phyloP scores from a whole-genome alignment of 306 rosid genomes.

The Cicer chorassanicum region DNA sequence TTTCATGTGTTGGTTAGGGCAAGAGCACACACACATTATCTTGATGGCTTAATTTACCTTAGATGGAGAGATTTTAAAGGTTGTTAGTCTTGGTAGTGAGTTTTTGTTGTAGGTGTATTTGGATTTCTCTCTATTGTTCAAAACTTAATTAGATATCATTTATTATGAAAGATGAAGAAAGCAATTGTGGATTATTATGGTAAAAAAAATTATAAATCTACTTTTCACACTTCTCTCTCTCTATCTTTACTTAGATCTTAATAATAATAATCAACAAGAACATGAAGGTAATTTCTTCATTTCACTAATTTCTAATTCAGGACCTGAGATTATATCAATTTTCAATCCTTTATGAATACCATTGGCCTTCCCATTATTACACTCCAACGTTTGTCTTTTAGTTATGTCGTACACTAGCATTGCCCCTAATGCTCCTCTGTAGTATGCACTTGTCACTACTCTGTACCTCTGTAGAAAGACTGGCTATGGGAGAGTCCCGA shows the following conservation, averaged over 20 bases:
- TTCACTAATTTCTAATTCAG: conserved; percentile 70
- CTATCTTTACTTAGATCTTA: neutral
- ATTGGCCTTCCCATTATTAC: conserved; percentile 4
- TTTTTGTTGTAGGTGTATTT: too few species aligned
- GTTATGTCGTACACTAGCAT: conserved; percentile 91
- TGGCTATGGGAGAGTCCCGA: conserved; percentile 76
- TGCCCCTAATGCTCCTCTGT: conserved; percentile 90
- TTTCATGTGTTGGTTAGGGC: too few species aligned
- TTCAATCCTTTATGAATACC: conserved; percentile 52
- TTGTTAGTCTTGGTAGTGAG: too few species aligned
- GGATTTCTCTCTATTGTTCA: too few species aligned
- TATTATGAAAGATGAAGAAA: too few species aligned
- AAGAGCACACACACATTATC: too few species aligned
- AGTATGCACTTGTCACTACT: conserved; percentile 91
- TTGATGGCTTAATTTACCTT: too few species aligned
- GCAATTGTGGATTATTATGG: too few species aligned
- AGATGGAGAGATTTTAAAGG: too few species aligned
- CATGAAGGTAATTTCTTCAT: conserved; percentile 70
- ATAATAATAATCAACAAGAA: conserved; percentile 56
- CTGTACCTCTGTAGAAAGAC: conserved; percentile 67
- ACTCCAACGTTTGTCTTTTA: conserved; percentile 63
- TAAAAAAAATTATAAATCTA: neutral
- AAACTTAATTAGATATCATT: too few species aligned
- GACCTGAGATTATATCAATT: conserved; percentile 61
- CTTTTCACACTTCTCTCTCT: conserved; percentile 2